Evolutionary conservation across 495 filamentous ascomycete genomes (phyloP), one percentile per base, ranked within the genome.

Genomic region (Penicillium coffeae): DNA sequence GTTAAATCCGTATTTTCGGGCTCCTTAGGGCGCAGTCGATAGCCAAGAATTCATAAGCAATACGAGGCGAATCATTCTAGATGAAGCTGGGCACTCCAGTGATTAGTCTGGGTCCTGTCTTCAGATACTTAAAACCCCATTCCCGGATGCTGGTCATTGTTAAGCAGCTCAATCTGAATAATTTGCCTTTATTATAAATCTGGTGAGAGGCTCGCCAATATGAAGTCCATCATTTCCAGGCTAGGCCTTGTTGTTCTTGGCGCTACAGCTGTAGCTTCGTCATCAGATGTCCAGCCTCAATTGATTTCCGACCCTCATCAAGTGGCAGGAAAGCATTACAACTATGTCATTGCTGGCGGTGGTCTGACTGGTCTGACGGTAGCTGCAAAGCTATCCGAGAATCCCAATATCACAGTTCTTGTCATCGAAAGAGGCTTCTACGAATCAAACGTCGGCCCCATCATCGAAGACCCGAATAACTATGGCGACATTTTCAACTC

Each of bases 321-420:
- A 20, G 45, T 47, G 5, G 14, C 39, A 15, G 40, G 22, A 9
- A 45, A 35, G 19, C 36, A 21, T 14, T 46, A 58, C 25, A 57
- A 63, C 25, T 63, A 52, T 45, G 46, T 64, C 15, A 57, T 64
- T 33, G 36, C 55, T 21, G 59, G 71, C 1, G 72, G 62, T 8
- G 74, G 73, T 2, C 64, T 71, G 8, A 65, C 66, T 19, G 72
- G 71, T 3, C 58, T 75, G 12, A 72, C 66, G 4, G 59, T 73
- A 22, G 73, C 72, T 1, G 65, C 69, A 38, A 58, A 66, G 10
- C 50, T 78, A 37, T 71, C 71, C 1, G 66, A 72, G 41, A 46
- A 72, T 13, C 21, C 25, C 8, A 60, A 66, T 3, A 61, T 75
- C 33, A 63, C 54, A 1, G 67, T 79, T 21, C 60, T 79, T 8